Evolutionary conservation across 192 early-diverging fungal species (phyloP).

Genomic region (Podila clonocystis): DNA sequence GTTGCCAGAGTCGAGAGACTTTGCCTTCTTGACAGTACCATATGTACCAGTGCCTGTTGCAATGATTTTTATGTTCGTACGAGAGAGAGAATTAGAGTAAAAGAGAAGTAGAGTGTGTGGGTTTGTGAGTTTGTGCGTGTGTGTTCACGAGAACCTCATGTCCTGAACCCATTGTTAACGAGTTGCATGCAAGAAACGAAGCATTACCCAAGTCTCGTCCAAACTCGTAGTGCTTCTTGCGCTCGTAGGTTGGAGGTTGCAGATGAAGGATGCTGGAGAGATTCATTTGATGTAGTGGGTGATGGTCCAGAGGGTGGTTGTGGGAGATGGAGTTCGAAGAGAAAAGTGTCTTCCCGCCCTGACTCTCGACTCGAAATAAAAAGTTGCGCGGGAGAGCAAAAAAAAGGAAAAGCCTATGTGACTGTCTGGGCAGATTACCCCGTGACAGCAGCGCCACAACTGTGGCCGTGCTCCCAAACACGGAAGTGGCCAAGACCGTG

Average conservation of each 20-base stretch:
- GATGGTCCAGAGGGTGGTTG: background rate
- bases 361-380: no score
- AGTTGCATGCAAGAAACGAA: no score
- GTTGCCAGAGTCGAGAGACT: constrained; percentile 72
- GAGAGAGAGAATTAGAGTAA: no score
- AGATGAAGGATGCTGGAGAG: constrained; percentile 38
- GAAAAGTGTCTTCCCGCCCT: background rate
- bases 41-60: constrained; percentile 70
- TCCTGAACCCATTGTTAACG: background rate
- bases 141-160: background rate
- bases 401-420: no score
- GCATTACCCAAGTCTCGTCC: constrained; percentile 63
- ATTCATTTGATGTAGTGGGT: constrained; percentile 9
- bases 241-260: constrained; percentile 68
- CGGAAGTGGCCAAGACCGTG: no score
- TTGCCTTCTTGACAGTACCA: constrained; percentile 78
- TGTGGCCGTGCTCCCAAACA: no score
- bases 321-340: background rate
- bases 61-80: no score
- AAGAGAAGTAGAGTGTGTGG: no score
- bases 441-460: no score
- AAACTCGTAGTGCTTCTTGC: constrained; percentile 75
- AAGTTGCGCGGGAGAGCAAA: no score
- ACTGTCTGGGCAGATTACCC: no score
- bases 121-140: no score